Evolutionary conservation across 129 eudicot genomes (phyloP).

Genomic region (Calendula officinalis): DNA sequence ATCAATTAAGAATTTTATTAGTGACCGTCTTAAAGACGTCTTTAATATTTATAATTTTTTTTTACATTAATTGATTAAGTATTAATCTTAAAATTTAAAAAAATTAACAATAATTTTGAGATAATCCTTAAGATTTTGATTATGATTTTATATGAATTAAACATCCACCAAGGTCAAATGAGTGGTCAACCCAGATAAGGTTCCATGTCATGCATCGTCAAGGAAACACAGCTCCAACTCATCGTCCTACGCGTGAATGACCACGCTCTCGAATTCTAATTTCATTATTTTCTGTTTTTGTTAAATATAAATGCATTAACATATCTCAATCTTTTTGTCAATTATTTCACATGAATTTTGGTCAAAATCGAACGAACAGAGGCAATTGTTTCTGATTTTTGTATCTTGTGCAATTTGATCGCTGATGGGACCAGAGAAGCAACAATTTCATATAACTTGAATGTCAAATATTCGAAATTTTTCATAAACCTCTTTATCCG

Average conservation of each 20-base stretch:
- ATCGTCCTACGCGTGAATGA: background rate
- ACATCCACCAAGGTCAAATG: background rate
- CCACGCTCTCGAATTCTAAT: conserved; percentile 1
- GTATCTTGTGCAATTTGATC: conserved; percentile 12
- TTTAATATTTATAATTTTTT: too few species aligned
- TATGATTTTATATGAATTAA: too few species aligned
- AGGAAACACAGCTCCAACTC: conserved; percentile 3
- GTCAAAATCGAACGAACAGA: conserved; percentile 14
- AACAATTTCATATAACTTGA: background rate
- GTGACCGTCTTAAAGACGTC: too few species aligned
- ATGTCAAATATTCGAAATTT: conserved; percentile 1
- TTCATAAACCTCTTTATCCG: conserved; percentile 38
- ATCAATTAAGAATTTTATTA: too few species aligned
- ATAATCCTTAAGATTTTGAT: too few species aligned
- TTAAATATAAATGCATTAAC: background rate
- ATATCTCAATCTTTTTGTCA: background rate
- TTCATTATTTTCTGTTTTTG: background rate
- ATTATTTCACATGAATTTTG: conserved; percentile 3
- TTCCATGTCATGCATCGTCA: conserved; percentile 8
- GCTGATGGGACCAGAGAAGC: conserved; percentile 10
- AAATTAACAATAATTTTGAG: too few species aligned
- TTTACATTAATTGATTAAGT: too few species aligned
- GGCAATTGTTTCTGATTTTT: background rate
- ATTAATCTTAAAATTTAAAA: too few species aligned
- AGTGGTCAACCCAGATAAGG: conserved; percentile 15